These are phyloP conservation scores for Lasiosphaeria hispida DNA, from an alignment of 495 filamentous ascomycete genomes.

Conservation along the genomic window DNA sequence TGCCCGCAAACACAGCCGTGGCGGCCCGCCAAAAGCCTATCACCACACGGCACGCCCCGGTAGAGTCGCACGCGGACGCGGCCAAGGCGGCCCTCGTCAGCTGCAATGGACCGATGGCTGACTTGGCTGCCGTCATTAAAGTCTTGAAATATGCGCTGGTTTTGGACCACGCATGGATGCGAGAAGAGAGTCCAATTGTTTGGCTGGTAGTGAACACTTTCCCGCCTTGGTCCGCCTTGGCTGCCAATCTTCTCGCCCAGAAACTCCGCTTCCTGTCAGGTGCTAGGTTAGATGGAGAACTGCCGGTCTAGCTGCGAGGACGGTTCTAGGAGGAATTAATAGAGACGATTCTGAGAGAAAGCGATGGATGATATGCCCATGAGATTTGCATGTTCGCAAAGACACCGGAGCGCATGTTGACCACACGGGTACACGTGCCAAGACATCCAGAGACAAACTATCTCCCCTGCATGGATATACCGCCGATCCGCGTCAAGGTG, in stretches of 20 bases:
- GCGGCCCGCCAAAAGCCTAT: neutral
- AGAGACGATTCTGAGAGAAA: neutral
- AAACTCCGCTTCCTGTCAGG: neutral
- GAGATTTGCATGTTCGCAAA: too few relatives aligned
- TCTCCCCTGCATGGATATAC: neutral
- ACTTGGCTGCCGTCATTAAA: too few relatives aligned
- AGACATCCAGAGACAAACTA: too few relatives aligned
- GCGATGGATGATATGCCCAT: too few relatives aligned
- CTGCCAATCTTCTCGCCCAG: neutral
- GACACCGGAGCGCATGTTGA: too few relatives aligned
- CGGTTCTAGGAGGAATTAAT: neutral
- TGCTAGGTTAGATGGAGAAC: neutral
- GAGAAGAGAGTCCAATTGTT: neutral
- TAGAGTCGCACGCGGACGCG: too few relatives aligned
- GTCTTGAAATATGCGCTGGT: neutral
- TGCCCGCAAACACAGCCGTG: neutral
- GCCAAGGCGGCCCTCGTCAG: too few relatives aligned
- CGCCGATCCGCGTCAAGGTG: too few relatives aligned
- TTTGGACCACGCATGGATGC: neutral
- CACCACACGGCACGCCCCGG: too few relatives aligned
- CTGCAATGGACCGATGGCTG: too few relatives aligned
- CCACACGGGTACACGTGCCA: too few relatives aligned
- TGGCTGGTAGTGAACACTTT: neutral
- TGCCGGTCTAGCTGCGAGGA: neutral
- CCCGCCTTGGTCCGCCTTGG: constrained; percentile 8